A percentile compares a stretch with the other conserved stretches of the same genome.
Conservation (phyloP, 179 eudicot genomes). For the Corrigiola litoralis region DNA sequence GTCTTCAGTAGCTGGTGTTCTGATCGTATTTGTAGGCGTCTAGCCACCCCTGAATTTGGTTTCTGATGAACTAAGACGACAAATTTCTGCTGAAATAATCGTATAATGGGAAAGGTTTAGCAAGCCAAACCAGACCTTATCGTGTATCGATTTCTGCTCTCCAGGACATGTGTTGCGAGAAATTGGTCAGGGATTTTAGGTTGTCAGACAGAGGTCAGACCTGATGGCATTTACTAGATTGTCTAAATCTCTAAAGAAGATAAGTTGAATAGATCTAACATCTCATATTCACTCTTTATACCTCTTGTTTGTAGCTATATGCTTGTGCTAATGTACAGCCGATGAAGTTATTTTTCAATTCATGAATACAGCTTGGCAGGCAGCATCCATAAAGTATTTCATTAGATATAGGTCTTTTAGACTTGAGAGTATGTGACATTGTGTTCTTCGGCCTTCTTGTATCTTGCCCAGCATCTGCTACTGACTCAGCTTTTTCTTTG, state of each 20-base stretch:
- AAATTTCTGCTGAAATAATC: neutral
- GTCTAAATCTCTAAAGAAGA: neutral
- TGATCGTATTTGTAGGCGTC: neutral
- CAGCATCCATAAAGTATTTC: no score
- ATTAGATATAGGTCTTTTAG: no score
- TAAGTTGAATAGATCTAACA: neutral
- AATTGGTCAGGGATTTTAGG: neutral
- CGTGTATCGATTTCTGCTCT: neutral
- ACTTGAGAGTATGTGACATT: no score
- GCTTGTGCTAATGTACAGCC: no score
- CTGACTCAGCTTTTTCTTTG: no score
- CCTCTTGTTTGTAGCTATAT: neutral
- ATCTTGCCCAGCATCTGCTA: no score
- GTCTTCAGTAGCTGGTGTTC: neutral
- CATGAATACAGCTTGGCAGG: no score
- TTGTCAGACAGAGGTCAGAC: neutral
- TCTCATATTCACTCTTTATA: neutral
- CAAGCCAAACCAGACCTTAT: neutral
- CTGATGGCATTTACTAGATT: neutral
- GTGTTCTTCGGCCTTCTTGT: no score
- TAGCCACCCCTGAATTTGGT: neutral
- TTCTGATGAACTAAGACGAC: neutral
- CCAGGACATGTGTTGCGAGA: no score
- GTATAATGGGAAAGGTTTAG: neutral
- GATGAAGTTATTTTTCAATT: no score